Evolutionary conservation across 129 eudicot species (phyloP).

Genomic region (Erigeron canadensis): DNA sequence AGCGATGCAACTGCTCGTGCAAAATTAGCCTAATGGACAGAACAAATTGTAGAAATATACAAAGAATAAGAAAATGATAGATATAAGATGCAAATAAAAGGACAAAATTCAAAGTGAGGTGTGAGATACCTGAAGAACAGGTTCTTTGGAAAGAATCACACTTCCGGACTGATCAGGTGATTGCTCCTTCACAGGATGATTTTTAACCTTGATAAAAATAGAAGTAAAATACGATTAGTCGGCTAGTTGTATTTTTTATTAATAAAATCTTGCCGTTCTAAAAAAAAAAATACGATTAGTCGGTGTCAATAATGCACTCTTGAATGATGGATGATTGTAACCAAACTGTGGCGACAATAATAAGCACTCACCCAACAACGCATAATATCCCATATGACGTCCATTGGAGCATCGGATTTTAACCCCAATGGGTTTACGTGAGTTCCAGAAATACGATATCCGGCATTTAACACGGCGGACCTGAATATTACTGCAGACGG

Average conservation of each 20-base stretch:
- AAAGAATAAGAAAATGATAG: neutral
- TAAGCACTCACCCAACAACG: slow-evolving; percentile 81
- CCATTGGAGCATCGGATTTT: slow-evolving; percentile 95
- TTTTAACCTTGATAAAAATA: slow-evolving; percentile 52
- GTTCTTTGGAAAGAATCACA: slow-evolving; percentile 84
- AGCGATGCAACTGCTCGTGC: slow-evolving; percentile 88
- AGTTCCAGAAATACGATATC: slow-evolving; percentile 92
- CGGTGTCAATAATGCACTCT: neutral
- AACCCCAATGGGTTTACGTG: slow-evolving; percentile 83
- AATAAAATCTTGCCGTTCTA: no score
- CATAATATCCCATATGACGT: slow-evolving; percentile 98
- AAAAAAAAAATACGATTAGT: neutral
- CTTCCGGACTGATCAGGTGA: slow-evolving; percentile 80
- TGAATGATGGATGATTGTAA: neutral
- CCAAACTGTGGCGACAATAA: neutral
- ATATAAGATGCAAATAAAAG: neutral
- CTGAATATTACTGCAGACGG: slow-evolving; percentile 88
- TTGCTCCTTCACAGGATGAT: slow-evolving; percentile 92
- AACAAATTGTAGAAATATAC: neutral
- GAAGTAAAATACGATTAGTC: neutral
- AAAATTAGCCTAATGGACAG: slow-evolving; percentile 64
- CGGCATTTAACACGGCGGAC: slow-evolving; percentile 91
- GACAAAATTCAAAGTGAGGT: neutral
- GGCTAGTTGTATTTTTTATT: no score
- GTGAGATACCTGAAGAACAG: slow-evolving; percentile 66